phyloP scores from a whole-genome alignment of 768 basidiomycete genomes.

The Psilocybe sp. region DNA sequence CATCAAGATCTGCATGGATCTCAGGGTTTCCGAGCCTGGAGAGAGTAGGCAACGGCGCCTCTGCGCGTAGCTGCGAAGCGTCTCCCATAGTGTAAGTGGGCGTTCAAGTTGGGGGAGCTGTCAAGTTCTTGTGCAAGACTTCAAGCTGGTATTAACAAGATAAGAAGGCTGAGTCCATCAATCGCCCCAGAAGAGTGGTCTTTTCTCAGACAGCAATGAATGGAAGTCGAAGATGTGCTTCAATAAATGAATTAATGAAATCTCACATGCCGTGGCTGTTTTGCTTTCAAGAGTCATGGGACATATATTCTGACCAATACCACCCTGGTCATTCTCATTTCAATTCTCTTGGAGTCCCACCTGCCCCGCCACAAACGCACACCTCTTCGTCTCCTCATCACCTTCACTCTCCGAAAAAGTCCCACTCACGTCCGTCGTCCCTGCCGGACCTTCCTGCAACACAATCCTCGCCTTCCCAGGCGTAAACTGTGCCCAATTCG shows the following conservation, averaged over 20 bases:
- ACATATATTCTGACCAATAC: too few species aligned
- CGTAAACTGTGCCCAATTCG: conserved; percentile 36
- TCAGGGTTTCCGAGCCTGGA: conserved; percentile 24
- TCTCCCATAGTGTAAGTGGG: too few species aligned
- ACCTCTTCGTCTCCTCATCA: conserved; percentile 10
- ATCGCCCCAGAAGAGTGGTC: too few species aligned
- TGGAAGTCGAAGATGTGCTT: too few species aligned
- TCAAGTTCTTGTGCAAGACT: too few species aligned
- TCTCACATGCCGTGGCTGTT: too few species aligned
- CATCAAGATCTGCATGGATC: conserved; percentile 32
- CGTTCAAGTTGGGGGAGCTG: too few species aligned
- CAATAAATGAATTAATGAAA: too few species aligned
- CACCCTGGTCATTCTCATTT: neutral
- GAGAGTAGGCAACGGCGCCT: conserved; percentile 26
- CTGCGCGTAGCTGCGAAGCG: neutral
- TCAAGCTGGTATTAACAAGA: too few species aligned
- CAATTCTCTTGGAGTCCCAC: conserved; percentile 15
- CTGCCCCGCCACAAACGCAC: conserved; percentile 15
- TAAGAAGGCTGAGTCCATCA: too few species aligned
- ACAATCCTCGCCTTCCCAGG: conserved; percentile 13
- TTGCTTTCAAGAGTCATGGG: too few species aligned
- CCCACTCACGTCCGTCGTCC: conserved; percentile 12
- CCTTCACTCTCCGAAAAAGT: conserved; percentile 13
- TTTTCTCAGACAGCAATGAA: too few species aligned
- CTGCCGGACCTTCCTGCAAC: conserved; percentile 11